Evolutionary conservation across 495 filamentous ascomycete species (phyloP).

Genomic region (Sordaria brevicollis): DNA sequence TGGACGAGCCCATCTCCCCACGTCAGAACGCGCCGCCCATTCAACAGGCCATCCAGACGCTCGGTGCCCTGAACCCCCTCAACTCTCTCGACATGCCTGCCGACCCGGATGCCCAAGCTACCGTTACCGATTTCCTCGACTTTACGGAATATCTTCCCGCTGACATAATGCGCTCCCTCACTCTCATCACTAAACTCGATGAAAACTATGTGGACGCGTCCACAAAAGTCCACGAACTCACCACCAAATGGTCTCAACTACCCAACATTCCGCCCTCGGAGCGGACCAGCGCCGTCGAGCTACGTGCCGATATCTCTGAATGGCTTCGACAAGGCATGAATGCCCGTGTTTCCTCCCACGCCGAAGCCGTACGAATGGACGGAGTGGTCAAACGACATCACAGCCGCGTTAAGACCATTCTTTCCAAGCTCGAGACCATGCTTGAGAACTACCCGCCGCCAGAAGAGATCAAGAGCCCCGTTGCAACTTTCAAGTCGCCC

Average conservation of each 20-base stretch:
- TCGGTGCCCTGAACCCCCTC: conserved; percentile 23
- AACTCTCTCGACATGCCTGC: conserved; percentile 31
- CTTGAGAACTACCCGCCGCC: conserved; percentile 41
- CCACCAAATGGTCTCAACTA: conserved; percentile 62
- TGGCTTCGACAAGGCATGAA: conserved; percentile 63
- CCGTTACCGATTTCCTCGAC: conserved; percentile 90
- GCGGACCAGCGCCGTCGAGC: conserved; percentile 30
- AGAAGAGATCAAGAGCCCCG: conserved; percentile 44
- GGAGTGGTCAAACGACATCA: conserved; percentile 70
- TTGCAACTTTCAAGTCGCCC: conserved; percentile 37
- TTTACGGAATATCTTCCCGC: conserved; percentile 94
- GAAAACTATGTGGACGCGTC: conserved; percentile 56
- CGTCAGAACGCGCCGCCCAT: conserved; percentile 23
- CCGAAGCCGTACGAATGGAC: conserved; percentile 72
- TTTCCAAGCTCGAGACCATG: conserved; percentile 69
- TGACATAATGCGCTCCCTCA: conserved; percentile 83
- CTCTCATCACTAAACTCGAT: conserved; percentile 77
- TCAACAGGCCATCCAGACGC: conserved; percentile 18
- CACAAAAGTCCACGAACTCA: conserved; percentile 58
- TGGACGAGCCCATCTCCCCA: conserved; percentile 30
- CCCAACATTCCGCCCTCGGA: conserved; percentile 46
- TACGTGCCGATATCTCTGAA: conserved; percentile 70
- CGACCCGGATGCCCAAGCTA: conserved; percentile 90
- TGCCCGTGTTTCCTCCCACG: conserved; percentile 65
- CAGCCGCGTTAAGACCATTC: conserved; percentile 65